A percentile compares a stretch with the other conserved stretches of the same genome.
Evolutionary conservation across 140 eudicot species (phyloP).

Genomic region (Senecio squalidus): DNA sequence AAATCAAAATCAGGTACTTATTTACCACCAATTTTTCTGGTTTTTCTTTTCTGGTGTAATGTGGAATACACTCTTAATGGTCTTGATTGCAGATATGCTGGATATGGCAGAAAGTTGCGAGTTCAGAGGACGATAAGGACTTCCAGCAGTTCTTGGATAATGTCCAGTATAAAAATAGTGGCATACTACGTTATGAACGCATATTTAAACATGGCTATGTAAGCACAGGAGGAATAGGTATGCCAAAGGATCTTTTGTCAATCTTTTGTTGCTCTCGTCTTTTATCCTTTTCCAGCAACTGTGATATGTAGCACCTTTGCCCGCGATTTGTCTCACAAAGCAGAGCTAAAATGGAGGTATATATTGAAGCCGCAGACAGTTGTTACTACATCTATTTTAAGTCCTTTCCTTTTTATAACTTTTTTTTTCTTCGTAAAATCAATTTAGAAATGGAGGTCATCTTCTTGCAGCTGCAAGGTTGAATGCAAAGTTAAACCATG

Average conservation of each 20-base stretch:
- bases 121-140: conserved; percentile 56
- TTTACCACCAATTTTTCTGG: neutral
- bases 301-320: no score
- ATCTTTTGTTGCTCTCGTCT: neutral
- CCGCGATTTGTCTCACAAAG: conserved; percentile 86
- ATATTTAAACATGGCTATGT: conserved; percentile 86
- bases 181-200: conserved; percentile 82
- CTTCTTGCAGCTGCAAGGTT: conserved; percentile 79
- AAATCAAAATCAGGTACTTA: conserved; percentile 82
- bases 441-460: conserved; percentile 85
- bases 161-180: conserved; percentile 70
- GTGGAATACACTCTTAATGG: neutral
- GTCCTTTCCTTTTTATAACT: neutral
- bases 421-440: conserved; percentile 38
- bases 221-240: conserved; percentile 97
- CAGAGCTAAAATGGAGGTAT: conserved; percentile 90
- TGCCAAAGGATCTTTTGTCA: neutral
- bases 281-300: no score
- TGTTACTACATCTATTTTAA: conserved; percentile 2
- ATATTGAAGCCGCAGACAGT: neutral
- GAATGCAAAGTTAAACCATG: conserved; percentile 77
- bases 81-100: conserved; percentile 65
- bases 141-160: conserved; percentile 81
- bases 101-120: conserved; percentile 84
- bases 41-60: neutral